Evolutionary conservation across 2,329 filamentous ascomycete species (phyloP), one percentile per base, ranked within the genome.

Genomic region (Akanthomyces dipterigenus): DNA sequence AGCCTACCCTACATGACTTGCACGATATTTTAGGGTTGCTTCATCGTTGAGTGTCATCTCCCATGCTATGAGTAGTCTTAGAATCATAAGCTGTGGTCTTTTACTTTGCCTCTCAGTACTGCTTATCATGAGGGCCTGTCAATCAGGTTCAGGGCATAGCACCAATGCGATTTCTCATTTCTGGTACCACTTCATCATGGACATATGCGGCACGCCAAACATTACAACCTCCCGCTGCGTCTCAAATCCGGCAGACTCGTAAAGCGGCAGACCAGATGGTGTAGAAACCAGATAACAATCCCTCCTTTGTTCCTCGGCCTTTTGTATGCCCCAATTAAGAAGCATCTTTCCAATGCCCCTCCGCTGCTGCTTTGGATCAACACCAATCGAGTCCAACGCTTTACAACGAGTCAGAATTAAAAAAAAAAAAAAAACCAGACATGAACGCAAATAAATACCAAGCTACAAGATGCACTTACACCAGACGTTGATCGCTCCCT

Each of bases 301-400:
- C 49, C 55, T 55, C 38, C 49, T 50, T 14, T 62, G 55, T 14
- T 61, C 60, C n/a, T 34, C 43, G 8, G 64, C 64, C 43, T 63
- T 53, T 20, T 61, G 20, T 24, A 65, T 9, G 12, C 65, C 64
- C 64, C 64, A 66, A 36, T 63, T 49, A 8, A 66, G 20, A 14
- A 66, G 64, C 42, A 63, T 56, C 42, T 40, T 63, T 11, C 65
- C 65, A 18, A 65, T 61, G 4, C 65, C 65, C 45, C 45, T 63
- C 28, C 65, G 36, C 28, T 64, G 64, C 6, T 66, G 50, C 5
- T 20, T 45, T 11, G 64, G 62, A 54, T 65, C 61, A n/a, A 66
- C 65, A 3, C 60, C 65, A 3, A 66, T 40, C 28, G 61, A 62
- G 54, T 65, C 64, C 26, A 66, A 61, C 43, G 64, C 65, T 65